Evolutionary conservation across 805 yeast genomes (phyloP), one percentile per base, ranked within the genome.

Genomic region (Lipomyces starkeyi): DNA sequence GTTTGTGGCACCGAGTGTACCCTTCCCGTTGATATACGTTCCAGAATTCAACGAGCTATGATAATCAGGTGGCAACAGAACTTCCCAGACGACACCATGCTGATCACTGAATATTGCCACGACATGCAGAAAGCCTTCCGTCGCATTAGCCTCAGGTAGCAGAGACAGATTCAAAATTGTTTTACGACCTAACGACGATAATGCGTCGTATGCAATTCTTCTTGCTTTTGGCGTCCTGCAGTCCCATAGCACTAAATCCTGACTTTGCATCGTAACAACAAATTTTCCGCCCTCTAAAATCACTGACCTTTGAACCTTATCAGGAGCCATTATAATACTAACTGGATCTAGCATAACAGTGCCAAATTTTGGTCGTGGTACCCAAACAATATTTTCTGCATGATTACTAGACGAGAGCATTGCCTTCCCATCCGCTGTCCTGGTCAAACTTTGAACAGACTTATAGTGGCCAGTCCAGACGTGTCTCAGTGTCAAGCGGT

Each of bases 381-480:
- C 74, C 94, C 94, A 89, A 2, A 89, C 77, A 56, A 83, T 82
- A 72, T 86, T 87, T 67, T 87, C 90, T 56, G 84, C 84, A 73
- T 88, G 89, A 70, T 92, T 79, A 7, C 89, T 85, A 13, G 83
- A 77, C 0, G 92, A 85, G 11, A 90, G 76, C 68, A 88, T 76
- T 0, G 90, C 83, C 34, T 83, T 80, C 47, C 93, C 94, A 74
- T 87, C 86, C 6, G 86, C 80, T 0, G 97, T 89, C 73, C 93
- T 86, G 20, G 86, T 80, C 2, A 93, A 77, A 60, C 82, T 83
- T 71, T 85, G 86, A 27, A 93, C 87, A 0, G 97, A 91, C 75
- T 93, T 93, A 64, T 87, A 85, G 75, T 93, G 97, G 0, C 98
- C 98, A 1, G 96, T 91, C 64, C 89, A 85, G 72, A 89, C 88